Conservation (phyloP, 352 stramenopile genomes). For the Globisporangium carolinianum region DNA sequence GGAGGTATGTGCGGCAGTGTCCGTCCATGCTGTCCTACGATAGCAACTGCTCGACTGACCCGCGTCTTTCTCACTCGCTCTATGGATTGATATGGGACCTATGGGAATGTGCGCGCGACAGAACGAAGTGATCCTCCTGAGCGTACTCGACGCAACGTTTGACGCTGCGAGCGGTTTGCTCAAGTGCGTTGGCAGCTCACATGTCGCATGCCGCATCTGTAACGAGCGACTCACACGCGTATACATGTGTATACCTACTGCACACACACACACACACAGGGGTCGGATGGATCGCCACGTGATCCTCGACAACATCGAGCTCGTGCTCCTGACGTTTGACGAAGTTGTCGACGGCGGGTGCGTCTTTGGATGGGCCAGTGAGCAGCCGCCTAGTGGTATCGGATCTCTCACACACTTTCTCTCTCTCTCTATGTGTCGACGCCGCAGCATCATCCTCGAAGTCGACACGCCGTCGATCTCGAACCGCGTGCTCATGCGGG, state of each 20-base stretch:
- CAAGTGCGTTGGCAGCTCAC: conserved; percentile 42
- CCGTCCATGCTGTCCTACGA: not conserved
- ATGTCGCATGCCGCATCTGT: too few relatives aligned
- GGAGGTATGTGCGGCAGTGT: conserved; percentile 38
- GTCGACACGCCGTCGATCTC: conserved; percentile 84
- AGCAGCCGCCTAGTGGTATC: too few relatives aligned
- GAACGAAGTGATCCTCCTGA: conserved; percentile 88
- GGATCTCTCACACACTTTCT: too few relatives aligned
- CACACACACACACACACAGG: conserved; percentile 22
- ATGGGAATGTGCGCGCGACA: conserved; percentile 11
- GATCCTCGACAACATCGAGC: conserved; percentile 89
- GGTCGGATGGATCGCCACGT: conserved; percentile 83
- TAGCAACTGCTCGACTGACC: not conserved
- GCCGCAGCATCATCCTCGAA: conserved; percentile 79
- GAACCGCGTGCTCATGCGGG: conserved; percentile 89
- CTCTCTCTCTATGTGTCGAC: not conserved
- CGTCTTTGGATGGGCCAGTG: conserved; percentile 1
- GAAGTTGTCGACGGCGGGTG: conserved; percentile 88
- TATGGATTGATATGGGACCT: too few relatives aligned
- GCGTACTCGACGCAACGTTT: conserved; percentile 79
- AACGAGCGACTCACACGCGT: too few relatives aligned
- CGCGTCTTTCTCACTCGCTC: not conserved
- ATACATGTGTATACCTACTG: too few relatives aligned
- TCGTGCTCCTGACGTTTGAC: conserved; percentile 86
- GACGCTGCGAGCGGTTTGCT: conserved; percentile 82